A percentile compares a stretch with the other conserved stretches of the same genome.
Conservation (phyloP, 2,329 filamentous ascomycete genomes). For the Aureobasidium melanogenum region DNA sequence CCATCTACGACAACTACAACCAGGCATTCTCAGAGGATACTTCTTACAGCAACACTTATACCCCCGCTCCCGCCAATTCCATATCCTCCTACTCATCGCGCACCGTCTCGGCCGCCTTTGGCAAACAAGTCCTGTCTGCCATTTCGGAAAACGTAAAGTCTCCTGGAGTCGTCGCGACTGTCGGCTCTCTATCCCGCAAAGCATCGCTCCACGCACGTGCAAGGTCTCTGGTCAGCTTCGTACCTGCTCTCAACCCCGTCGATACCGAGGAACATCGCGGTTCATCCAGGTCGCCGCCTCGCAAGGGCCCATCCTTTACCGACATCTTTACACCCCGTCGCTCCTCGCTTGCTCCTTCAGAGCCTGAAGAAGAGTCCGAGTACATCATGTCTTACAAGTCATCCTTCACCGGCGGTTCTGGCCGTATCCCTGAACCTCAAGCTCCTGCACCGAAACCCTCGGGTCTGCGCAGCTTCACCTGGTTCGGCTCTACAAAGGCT, state of each 20-base stretch:
- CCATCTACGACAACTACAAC: slow-evolving; percentile 8
- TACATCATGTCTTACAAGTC: slow-evolving; percentile 29
- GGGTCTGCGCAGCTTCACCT: slow-evolving; percentile 16
- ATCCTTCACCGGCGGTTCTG: slow-evolving; percentile 21
- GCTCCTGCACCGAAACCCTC: slow-evolving; percentile 9
- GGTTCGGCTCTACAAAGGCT: slow-evolving; percentile 27
- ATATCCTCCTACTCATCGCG: slow-evolving; percentile 1
- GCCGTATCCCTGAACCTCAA: not conserved
- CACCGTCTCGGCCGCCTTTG: slow-evolving; percentile 11
- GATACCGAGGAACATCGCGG: not conserved
- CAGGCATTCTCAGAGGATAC: slow-evolving; percentile 10
- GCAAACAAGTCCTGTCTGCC: slow-evolving; percentile 13
- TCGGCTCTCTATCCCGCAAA: slow-evolving; percentile 11
- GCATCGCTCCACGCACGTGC: slow-evolving; percentile 13
- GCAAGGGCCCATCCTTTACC: slow-evolving; percentile 9
- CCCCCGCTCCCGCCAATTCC: not conserved
- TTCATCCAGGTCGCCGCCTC: slow-evolving; percentile 10
- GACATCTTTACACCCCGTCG: slow-evolving; percentile 12
- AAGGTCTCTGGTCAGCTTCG: slow-evolving; percentile 12
- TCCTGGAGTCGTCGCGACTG: slow-evolving; percentile 7
- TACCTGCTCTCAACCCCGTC: not conserved
- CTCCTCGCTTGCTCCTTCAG: slow-evolving; percentile 8
- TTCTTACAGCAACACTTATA: slow-evolving; percentile 6
- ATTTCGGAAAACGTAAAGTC: slow-evolving; percentile 14
- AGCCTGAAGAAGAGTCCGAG: slow-evolving; percentile 23